These are phyloP conservation scores for Suillus cothurnatus DNA, from an alignment of 768 basidiomycete species.

Conservation along the genomic window DNA sequence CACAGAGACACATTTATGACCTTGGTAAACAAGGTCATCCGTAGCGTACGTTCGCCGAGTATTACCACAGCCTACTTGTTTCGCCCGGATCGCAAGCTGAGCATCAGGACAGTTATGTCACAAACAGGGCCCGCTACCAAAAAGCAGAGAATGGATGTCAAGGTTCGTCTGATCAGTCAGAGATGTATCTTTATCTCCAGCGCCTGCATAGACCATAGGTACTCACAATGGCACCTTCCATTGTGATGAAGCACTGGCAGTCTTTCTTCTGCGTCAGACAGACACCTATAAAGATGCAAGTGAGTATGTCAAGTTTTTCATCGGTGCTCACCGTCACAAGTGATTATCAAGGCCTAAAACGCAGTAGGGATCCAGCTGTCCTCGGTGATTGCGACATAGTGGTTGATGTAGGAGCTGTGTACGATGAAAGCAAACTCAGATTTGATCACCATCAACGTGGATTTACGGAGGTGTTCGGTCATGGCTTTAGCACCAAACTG, in stretches of 20 bases:
- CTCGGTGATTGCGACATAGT: conserved; percentile 89
- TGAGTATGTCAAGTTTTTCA: conserved; percentile 31
- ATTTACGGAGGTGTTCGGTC: conserved; percentile 87
- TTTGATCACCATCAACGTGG: conserved; percentile 98
- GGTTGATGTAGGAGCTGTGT: conserved; percentile 94
- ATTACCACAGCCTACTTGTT: background rate
- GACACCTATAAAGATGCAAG: conserved; percentile 74
- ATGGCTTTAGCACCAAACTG: conserved; percentile 86
- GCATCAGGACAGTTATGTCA: conserved; percentile 18
- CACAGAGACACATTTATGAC: background rate
- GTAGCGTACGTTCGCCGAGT: background rate
- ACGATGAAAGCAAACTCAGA: conserved; percentile 73
- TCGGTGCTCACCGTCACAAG: conserved; percentile 8
- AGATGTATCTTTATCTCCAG: conserved; percentile 3
- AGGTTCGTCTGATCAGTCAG: conserved; percentile 27
- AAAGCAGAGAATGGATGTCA: conserved; percentile 47
- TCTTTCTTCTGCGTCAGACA: conserved; percentile 84
- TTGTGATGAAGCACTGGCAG: conserved; percentile 95
- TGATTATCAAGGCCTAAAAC: conserved; percentile 53
- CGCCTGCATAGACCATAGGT: conserved; percentile 68
- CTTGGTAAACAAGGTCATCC: conserved; percentile 2
- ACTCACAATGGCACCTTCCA: conserved; percentile 97
- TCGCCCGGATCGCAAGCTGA: background rate
- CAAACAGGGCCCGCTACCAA: conserved; percentile 35
- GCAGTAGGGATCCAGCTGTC: conserved; percentile 70